Conservation (phyloP, 1,284 basidiomycete species). For the Puccinia coronata region DNA sequence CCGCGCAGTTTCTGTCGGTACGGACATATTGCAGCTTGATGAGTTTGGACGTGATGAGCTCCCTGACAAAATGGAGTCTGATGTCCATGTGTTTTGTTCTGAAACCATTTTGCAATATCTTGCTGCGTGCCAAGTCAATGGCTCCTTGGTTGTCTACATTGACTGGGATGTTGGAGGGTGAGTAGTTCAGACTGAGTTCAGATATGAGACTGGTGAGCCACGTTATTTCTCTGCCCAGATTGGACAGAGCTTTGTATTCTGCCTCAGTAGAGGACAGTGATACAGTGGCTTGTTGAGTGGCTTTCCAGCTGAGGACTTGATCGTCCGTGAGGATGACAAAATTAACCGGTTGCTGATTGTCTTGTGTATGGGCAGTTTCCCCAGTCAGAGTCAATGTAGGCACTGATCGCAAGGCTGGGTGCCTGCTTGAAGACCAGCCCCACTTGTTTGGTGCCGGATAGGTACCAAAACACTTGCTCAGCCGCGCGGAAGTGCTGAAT, state of each 20-base stretch:
- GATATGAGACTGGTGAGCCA: not conserved
- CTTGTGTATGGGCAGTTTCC: not conserved
- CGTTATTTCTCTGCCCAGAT: not conserved
- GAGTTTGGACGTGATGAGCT: not conserved
- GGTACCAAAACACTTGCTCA: not conserved
- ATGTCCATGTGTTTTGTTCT: conserved; percentile 33
- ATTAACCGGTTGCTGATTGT: conserved; percentile 13
- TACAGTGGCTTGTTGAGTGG: not conserved
- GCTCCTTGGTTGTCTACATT: conserved; percentile 8
- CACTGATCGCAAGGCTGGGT: not conserved
- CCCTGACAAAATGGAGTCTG: not conserved
- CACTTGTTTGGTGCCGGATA: not conserved
- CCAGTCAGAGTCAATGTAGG: conserved; percentile 12
- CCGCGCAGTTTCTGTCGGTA: not conserved
- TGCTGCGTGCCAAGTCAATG: not conserved
- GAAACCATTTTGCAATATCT: no score
- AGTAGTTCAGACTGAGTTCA: not conserved
- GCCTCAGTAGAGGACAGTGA: conserved; percentile 17
- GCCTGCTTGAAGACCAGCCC: not conserved
- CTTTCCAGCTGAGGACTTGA: not conserved
- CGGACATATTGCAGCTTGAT: not conserved
- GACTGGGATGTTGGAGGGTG: not conserved
- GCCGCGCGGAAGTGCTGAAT: not conserved
- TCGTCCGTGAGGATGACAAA: not conserved
- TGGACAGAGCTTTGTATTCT: conserved; percentile 19